A percentile compares a stretch with the other conserved stretches of the same genome.
Conservation (phyloP, 495 filamentous ascomycete genomes). For the Cercophora sp. region DNA sequence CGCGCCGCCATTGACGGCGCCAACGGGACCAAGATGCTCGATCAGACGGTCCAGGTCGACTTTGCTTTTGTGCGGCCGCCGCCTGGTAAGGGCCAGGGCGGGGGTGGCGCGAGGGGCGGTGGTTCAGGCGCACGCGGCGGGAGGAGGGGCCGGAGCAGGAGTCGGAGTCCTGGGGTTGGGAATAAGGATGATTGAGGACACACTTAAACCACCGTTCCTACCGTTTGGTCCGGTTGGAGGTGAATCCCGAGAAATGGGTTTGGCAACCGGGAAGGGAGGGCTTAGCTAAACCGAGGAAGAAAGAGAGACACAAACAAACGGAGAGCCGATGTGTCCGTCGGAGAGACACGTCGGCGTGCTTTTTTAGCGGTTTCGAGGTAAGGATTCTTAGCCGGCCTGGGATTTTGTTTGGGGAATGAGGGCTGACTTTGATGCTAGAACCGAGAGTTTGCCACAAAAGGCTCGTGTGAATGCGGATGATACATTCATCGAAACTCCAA, state of each 20-base stretch:
- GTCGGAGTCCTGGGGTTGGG: conserved; percentile 36
- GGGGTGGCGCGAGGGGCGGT: conserved; percentile 44
- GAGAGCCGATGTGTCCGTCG: background rate
- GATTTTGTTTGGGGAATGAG: too few species aligned
- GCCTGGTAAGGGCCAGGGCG: conserved; percentile 56
- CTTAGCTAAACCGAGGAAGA: background rate
- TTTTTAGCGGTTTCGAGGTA: too few species aligned
- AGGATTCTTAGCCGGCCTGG: too few species aligned
- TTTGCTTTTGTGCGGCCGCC: conserved; percentile 97
- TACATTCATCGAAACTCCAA: too few species aligned
- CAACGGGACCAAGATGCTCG: conserved; percentile 76
- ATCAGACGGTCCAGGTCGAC: conserved; percentile 88
- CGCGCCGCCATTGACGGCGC: conserved; percentile 80
- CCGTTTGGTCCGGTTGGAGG: too few species aligned
- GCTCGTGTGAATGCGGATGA: too few species aligned
- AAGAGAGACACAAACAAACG: background rate
- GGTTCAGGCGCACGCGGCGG: conserved; percentile 30
- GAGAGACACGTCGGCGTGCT: background rate
- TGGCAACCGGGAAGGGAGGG: background rate
- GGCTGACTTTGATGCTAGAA: too few species aligned
- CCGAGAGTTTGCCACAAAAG: too few species aligned
- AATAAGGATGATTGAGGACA: background rate
- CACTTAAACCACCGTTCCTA: too few species aligned
- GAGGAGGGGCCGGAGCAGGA: conserved; percentile 43
- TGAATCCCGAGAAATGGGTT: conserved; percentile 11